Conservation (phyloP, 2,329 filamentous ascomycete genomes). For the Calonectria pauciramosa region DNA sequence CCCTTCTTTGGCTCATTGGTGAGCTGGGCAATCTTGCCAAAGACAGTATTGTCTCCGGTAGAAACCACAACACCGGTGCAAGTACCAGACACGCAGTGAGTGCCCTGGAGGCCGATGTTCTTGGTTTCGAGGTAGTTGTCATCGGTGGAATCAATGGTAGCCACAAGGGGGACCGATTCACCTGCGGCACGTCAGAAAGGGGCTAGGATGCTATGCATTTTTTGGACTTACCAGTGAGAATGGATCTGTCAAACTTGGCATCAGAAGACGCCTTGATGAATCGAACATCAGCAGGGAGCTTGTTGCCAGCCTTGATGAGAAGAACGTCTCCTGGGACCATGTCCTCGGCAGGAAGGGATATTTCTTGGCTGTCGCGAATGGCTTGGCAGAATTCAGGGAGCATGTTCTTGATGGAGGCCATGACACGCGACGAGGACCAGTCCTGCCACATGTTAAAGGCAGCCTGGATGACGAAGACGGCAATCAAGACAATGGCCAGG, state of each 20-base stretch:
- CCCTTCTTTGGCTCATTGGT: slow-evolving; percentile 78
- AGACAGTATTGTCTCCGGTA: slow-evolving; percentile 80
- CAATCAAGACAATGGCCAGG: slow-evolving; percentile 78
- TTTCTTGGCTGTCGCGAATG: slow-evolving; percentile 69
- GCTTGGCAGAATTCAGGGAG: slow-evolving; percentile 80
- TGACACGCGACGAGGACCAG: slow-evolving; percentile 82
- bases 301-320: slow-evolving; percentile 78
- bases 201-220: background rate
- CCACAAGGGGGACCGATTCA: slow-evolving; percentile 75
- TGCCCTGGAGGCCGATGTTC: slow-evolving; percentile 84
- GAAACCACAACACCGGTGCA: slow-evolving; percentile 77
- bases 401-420: slow-evolving; percentile 85
- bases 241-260: slow-evolving; percentile 79
- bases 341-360: slow-evolving; percentile 66
- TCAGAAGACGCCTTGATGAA: slow-evolving; percentile 78
- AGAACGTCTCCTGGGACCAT: slow-evolving; percentile 81
- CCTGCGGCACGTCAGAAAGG: slow-evolving; percentile 52
- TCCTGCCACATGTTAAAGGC: slow-evolving; percentile 80
- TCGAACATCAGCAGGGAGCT: slow-evolving; percentile 80
- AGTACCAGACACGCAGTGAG: slow-evolving; percentile 79
- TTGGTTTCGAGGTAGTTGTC: slow-evolving; percentile 83
- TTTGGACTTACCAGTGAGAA: slow-evolving; percentile 63
- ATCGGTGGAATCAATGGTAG: slow-evolving; percentile 75
- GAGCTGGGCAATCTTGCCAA: slow-evolving; percentile 80
- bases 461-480: slow-evolving; percentile 78